Conservation (phyloP, 805 yeast species). For the Zygosaccharomyces rouxii region DNA sequence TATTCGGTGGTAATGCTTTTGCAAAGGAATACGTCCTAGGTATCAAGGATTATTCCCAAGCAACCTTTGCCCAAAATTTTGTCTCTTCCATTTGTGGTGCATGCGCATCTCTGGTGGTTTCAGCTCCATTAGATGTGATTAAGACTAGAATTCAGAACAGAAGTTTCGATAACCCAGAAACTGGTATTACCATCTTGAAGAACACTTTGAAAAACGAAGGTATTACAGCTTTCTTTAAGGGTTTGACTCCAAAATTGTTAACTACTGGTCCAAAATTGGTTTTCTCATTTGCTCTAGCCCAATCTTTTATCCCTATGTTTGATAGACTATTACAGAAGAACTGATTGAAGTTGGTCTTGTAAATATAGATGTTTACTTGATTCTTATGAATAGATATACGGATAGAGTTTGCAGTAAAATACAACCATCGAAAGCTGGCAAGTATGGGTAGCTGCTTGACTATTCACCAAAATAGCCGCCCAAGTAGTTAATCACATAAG, state of each 20-base stretch:
- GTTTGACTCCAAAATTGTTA: constrained; percentile 90
- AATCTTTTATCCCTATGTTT: constrained; percentile 92
- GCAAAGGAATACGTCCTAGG: constrained; percentile 95
- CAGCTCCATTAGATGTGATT: constrained; percentile 97
- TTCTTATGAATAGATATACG: background rate
- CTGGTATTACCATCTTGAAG: constrained; percentile 87
- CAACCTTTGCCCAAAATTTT: constrained; percentile 94
- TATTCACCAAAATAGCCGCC: background rate
- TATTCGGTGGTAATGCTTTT: constrained; percentile 97
- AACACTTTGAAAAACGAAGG: constrained; percentile 94
- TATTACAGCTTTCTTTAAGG: constrained; percentile 85
- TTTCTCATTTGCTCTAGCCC: constrained; percentile 97
- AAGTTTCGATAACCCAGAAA: constrained; percentile 91
- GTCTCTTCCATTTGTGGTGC: constrained; percentile 95
- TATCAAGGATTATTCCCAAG: constrained; percentile 77
- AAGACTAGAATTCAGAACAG: constrained; percentile 97
- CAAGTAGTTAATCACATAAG: background rate
- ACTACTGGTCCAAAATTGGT: constrained; percentile 98
- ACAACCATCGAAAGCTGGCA: no score
- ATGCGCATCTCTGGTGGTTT: constrained; percentile 89
- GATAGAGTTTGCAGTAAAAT: no score
- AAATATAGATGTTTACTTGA: constrained; percentile 2
- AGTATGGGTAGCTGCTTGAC: background rate
- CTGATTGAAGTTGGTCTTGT: constrained; percentile 4
- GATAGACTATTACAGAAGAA: constrained; percentile 56